Conservation (phyloP, 2,329 filamentous ascomycete genomes). For the Alternaria brassicae region DNA sequence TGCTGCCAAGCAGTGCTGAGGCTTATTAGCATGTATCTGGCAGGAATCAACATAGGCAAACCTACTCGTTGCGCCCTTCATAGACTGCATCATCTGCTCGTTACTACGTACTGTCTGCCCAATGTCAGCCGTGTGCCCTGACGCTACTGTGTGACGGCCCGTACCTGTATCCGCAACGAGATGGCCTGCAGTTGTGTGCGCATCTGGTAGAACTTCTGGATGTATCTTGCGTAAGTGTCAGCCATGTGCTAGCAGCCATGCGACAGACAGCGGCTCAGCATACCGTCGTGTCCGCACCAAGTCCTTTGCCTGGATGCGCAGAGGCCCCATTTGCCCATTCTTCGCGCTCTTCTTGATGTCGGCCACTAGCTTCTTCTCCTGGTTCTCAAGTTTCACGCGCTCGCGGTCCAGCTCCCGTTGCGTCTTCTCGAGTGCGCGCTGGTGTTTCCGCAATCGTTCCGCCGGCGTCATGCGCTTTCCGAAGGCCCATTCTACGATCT, state of each 20-base stretch:
- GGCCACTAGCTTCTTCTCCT: slow-evolving; percentile 94
- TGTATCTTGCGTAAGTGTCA: slow-evolving; percentile 66
- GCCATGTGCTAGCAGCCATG: background rate
- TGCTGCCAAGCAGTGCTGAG: slow-evolving; percentile 81
- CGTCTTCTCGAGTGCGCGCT: slow-evolving; percentile 95
- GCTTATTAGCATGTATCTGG: slow-evolving; percentile 20
- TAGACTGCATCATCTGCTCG: slow-evolving; percentile 99
- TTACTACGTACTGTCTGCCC: slow-evolving; percentile 91
- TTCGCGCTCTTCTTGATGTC: slow-evolving; percentile 99
- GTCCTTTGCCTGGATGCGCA: slow-evolving; percentile 98
- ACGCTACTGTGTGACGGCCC: slow-evolving; percentile 16
- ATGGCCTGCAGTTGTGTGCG: slow-evolving; percentile 96
- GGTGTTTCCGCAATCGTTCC: slow-evolving; percentile 89
- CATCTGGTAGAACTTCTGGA: slow-evolving; percentile 99
- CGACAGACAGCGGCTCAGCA: slow-evolving; percentile 8
- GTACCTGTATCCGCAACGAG: slow-evolving; percentile 88
- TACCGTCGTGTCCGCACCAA: slow-evolving; percentile 87
- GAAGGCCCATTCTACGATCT: slow-evolving; percentile 96
- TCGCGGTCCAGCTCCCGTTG: slow-evolving; percentile 96
- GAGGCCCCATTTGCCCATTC: slow-evolving; percentile 97
- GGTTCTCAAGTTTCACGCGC: slow-evolving; percentile 93
- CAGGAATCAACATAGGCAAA: background rate
- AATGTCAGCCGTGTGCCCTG: slow-evolving; percentile 22
- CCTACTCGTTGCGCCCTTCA: slow-evolving; percentile 86
- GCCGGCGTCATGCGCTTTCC: slow-evolving; percentile 99